These are phyloP conservation scores for Nyssa sinensis DNA, from an alignment of 148 eudicot genomes.

Conservation along the genomic window DNA sequence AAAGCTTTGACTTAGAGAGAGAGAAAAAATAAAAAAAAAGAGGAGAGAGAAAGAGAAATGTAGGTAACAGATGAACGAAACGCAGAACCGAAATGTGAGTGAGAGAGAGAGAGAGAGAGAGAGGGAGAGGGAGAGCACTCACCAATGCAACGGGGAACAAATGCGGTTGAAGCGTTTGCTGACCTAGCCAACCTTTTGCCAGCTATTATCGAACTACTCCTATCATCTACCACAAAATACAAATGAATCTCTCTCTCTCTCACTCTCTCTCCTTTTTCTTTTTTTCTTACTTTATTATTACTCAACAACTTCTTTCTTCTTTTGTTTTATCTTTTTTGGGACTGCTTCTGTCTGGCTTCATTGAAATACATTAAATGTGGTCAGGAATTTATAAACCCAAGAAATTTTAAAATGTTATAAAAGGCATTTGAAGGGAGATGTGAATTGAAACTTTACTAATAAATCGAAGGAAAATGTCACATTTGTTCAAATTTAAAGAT, in stretches of 20 bases:
- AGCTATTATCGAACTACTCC: not conserved
- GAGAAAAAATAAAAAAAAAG: not conserved
- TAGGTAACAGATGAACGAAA: not conserved
- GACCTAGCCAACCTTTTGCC: not conserved
- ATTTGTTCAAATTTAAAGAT: no score
- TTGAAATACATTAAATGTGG: no score
- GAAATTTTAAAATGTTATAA: no score
- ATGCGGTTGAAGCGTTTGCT: not conserved
- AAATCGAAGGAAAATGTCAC: no score
- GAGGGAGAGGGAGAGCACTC: not conserved
- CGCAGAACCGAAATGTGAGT: not conserved
- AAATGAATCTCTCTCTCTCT: not conserved
- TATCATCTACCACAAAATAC: not conserved
- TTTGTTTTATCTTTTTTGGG: no score
- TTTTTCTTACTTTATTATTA: no score
- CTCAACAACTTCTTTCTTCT: no score
- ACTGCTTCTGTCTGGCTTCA: no score
- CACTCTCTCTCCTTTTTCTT: not conserved
- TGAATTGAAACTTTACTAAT: no score
- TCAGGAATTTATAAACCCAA: no score
- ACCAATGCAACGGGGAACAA: not conserved
- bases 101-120: constrained; percentile 8
- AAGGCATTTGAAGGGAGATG: no score
- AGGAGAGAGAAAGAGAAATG: not conserved
- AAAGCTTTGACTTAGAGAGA: not conserved